Evolutionary conservation across 2,329 filamentous ascomycete species (phyloP), one percentile per base, ranked within the genome.

Genomic region (Phialophora macrospora): DNA sequence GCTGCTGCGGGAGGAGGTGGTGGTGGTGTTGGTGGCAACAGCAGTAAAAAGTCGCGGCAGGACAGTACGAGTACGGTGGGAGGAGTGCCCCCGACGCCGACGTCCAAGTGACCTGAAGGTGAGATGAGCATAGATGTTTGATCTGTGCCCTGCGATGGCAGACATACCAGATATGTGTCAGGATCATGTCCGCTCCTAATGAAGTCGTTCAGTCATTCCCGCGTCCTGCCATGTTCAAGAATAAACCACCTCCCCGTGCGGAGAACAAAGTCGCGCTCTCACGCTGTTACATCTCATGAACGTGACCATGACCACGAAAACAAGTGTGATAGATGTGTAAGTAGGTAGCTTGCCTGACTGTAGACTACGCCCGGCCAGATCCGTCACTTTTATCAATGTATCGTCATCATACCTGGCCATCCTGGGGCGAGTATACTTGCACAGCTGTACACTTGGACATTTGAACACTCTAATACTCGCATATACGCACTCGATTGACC

Each of bases 1-100:
- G 85, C 86, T 17, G 66, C 63, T 26, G 55, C 30, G 6, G 51
- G 32, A 1, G 55, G 14, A 3, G 6, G 7, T 3, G 28, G 54
- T 1, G 55, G n/a, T 32, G 41, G 38, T 49, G 20, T 24, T 57
- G 22, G 56, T 52, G 51, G 20, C 54, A 52, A 51, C 51, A 51
- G 32, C 17, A 64, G 34, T 20, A 55, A 46, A 30, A 55, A 55
- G 20, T 32, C 55, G 54, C 52, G 46, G n/a, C 55, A 54, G 32
- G 41, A 24, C 22, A 51, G 48, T 30, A 20, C 56, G 17, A 32
- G 41, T 34, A 48, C 56, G 22, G 44, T 28, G 28, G 17, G 34
- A 46, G 54, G 54, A 17, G 24, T 51, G 8, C 48, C 48, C 9
- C 48, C 48, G 48, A 51, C 14, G 20, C 48, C 48, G 48, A 22